Percentiles rank a stretch among this genome's conserved stretches.
Evolutionary conservation across 495 filamentous ascomycete species (phyloP).

Genomic region (Pyronema domesticum): DNA sequence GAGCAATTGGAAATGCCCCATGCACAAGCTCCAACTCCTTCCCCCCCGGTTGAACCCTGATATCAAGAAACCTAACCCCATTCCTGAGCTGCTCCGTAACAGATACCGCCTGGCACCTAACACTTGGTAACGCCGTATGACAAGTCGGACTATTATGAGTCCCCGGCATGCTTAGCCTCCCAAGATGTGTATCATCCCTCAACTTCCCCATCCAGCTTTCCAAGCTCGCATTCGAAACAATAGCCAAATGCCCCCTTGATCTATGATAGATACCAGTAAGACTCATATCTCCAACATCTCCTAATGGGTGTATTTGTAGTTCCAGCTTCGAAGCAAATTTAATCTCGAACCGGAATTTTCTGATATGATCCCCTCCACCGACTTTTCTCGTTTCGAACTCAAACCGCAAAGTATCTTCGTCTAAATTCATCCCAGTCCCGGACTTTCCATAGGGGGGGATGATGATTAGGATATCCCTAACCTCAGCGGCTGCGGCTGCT

Average conservation of each 20-base stretch:
- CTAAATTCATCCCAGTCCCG: conserved; percentile 36
- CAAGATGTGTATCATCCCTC: conserved; percentile 47
- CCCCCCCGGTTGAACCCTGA: conserved; percentile 45
- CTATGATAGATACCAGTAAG: conserved; percentile 57
- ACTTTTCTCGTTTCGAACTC: conserved; percentile 39
- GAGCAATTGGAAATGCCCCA: conserved; percentile 57
- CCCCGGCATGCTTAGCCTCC: conserved; percentile 75
- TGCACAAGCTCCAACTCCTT: conserved; percentile 50
- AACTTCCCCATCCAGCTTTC: conserved; percentile 67
- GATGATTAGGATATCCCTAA: conserved; percentile 36
- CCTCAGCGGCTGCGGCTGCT: conserved; percentile 37
- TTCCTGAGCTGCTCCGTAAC: conserved; percentile 64
- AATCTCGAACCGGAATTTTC: conserved; percentile 32
- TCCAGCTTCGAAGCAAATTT: neutral
- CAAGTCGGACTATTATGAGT: conserved; percentile 88
- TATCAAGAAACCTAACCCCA: conserved; percentile 87
- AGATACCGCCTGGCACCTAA: conserved; percentile 76
- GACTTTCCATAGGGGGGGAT: conserved; percentile 41
- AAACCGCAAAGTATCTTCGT: conserved; percentile 40
- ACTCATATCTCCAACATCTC: conserved; percentile 25
- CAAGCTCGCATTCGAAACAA: conserved; percentile 57
- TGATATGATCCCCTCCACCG: conserved; percentile 35
- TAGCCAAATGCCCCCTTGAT: conserved; percentile 44
- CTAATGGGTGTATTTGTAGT: conserved; percentile 20
- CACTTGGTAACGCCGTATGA: conserved; percentile 68